Base-by-base conservation (phyloP, 1,284 basidiomycete genomes). In the Microbotryum violaceum region DNA sequence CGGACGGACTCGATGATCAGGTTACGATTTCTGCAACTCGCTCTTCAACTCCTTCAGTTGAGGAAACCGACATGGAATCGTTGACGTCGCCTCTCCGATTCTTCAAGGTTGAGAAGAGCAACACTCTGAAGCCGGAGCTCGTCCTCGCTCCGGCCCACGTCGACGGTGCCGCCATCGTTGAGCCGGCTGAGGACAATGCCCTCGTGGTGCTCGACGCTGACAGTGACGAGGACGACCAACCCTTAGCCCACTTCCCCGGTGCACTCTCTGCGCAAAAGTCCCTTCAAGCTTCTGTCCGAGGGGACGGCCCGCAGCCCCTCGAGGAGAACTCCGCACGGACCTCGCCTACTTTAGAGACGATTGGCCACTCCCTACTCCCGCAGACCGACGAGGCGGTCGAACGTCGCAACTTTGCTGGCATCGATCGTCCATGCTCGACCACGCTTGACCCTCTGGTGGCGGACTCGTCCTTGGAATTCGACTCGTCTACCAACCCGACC, bases 251-350 rank as follows among this genome's bases (percentile, higher is more conserved):
- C 65, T 79, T 84, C 37, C 88, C 88, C 10, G 83, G 82, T 1
- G 88, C 88, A 4, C 75, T 91, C 60, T 81, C 78, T 7, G 88
- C 87, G 16, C 88, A 91, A 71, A 82, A 82, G 67, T 84, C 85
- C 3, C 87, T 91, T 14, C 51, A 59, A 25, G 58, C 44, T 25
- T 27, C 46, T 16, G 46, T 27, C 27, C 58, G 23, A 12, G 79
- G 81, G 44, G 84, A 88, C 61, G 81, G 88, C 14, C 73, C 88
- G 57, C 77, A 81, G 29, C 77, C 82, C 68, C 77, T 89, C 54
- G 82, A 84, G 52, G 76, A 25, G 83, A 86, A 72, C 29, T 52
- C 33, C 44, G 46, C 57, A 16, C 45, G 20, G 4, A 52, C 63
- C n/a, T 52, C 54, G 23, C 47, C 55, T 14, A 16, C 18, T 9